Conservation (phyloP, 306 rosid species). For the Castanea mollissima region DNA sequence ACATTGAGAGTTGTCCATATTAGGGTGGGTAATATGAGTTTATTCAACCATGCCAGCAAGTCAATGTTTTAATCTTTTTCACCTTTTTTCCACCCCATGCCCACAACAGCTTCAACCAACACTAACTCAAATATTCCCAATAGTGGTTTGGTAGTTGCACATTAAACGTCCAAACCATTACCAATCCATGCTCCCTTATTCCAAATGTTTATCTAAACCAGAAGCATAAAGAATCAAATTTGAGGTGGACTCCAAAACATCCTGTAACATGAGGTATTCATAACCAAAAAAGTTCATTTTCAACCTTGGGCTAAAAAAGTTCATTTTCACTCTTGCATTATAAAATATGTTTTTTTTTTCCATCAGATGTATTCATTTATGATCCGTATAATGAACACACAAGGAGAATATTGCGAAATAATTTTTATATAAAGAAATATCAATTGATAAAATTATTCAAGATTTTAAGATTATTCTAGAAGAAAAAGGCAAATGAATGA, state of each 20-base stretch:
- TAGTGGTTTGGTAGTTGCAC: background rate
- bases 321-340: background rate
- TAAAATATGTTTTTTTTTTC: background rate
- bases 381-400: background rate
- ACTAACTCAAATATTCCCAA: background rate
- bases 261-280: too few relatives aligned
- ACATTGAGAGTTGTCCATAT: background rate
- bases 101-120: background rate
- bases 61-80: background rate
- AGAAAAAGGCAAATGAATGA: constrained; percentile 5
- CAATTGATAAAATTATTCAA: constrained; percentile 6
- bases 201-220: background rate
- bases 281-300: too few relatives aligned
- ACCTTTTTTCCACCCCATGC: background rate
- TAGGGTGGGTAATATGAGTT: background rate
- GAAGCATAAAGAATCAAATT: too few relatives aligned
- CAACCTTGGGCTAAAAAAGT: too few relatives aligned
- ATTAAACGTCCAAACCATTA: background rate
- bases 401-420: background rate
- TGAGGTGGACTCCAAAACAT: too few relatives aligned
- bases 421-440: background rate
- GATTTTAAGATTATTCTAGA: constrained; percentile 3
- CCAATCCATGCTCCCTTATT: background rate
- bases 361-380: background rate
- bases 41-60: background rate